A percentile compares a stretch with the other conserved stretches of the same genome.
phyloP scores from a whole-genome alignment of 345 rosid genomes.

The Eucalyptus leucophloia region DNA sequence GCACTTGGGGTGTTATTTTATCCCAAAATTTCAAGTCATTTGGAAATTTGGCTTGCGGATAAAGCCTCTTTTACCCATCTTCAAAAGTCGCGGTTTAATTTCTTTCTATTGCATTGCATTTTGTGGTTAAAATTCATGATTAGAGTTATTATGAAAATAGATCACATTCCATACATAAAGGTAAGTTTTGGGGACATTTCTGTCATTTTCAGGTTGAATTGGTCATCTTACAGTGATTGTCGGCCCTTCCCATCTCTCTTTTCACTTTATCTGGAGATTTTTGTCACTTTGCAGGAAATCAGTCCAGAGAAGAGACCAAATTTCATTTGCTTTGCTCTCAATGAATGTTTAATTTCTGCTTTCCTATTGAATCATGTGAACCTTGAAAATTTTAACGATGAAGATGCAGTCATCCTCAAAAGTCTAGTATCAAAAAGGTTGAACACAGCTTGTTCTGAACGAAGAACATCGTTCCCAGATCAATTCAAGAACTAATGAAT shows the following conservation, averaged over 20 bases:
- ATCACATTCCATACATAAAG: neutral
- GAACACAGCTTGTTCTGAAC: neutral
- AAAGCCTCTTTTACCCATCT: neutral
- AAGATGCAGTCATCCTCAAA: neutral
- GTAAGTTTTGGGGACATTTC: neutral
- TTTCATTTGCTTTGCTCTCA: neutral
- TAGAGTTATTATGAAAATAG: neutral
- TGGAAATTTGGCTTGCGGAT: neutral
- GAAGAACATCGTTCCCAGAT: neutral
- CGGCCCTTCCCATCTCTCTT: no score
- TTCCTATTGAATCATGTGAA: neutral
- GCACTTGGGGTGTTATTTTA: no score
- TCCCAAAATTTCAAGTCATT: neutral
- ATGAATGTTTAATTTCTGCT: neutral
- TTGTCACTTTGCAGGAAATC: neutral
- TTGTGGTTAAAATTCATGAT: neutral
- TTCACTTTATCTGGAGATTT: no score
- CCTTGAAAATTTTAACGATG: neutral
- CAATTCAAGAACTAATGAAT: neutral
- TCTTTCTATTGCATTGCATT: neutral
- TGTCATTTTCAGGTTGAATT: neutral
- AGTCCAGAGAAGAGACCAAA: neutral
- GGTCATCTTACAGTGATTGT: neutral
- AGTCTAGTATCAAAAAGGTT: neutral
- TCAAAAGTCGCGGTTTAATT: neutral